Percentiles rank a stretch among this genome's conserved stretches.
These are phyloP conservation scores for Phylloboletellus chloephorus DNA, from an alignment of 1,284 basidiomycete species.

Conservation along the genomic window DNA sequence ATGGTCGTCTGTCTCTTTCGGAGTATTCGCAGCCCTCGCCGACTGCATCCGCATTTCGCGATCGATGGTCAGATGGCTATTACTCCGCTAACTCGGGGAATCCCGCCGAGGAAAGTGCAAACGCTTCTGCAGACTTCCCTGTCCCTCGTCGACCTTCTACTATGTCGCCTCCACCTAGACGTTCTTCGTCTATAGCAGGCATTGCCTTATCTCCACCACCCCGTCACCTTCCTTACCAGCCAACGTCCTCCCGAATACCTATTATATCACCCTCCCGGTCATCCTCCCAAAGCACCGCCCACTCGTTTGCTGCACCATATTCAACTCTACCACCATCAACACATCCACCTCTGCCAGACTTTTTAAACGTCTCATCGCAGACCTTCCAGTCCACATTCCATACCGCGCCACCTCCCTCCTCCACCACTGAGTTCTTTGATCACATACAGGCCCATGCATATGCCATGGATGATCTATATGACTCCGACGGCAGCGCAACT, in stretches of 20 bases:
- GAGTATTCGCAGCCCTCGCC: conserved; percentile 58
- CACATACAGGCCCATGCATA: conserved; percentile 62
- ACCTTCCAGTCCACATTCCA: conserved; percentile 40
- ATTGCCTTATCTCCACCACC: conserved; percentile 51
- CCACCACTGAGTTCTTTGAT: conserved; percentile 70
- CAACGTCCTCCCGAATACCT: conserved; percentile 19
- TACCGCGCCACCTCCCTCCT: conserved; percentile 53
- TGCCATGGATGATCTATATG: conserved; percentile 64
- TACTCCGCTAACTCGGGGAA: conserved; percentile 26
- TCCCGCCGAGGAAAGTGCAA: conserved; percentile 12
- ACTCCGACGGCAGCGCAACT: conserved; percentile 33
- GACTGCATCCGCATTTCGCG: conserved; percentile 66
- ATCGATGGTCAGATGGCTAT: conserved; percentile 34
- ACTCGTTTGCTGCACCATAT: conserved; percentile 27
- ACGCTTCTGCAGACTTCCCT: conserved; percentile 11
- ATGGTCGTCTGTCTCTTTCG: conserved; percentile 45
- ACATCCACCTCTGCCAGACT: conserved; percentile 24
- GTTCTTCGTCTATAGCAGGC: conserved; percentile 41
- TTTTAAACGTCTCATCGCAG: conserved; percentile 35
- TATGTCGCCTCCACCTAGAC: conserved; percentile 46
- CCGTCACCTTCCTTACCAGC: conserved; percentile 28
- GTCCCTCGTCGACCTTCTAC: conserved; percentile 29
- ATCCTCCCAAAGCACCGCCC: conserved; percentile 28
- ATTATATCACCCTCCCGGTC: conserved; percentile 20
- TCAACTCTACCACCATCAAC: conserved; percentile 26